phyloP scores from a whole-genome alignment of 139 green algal species.

The Chlamydomonas sp. region DNA sequence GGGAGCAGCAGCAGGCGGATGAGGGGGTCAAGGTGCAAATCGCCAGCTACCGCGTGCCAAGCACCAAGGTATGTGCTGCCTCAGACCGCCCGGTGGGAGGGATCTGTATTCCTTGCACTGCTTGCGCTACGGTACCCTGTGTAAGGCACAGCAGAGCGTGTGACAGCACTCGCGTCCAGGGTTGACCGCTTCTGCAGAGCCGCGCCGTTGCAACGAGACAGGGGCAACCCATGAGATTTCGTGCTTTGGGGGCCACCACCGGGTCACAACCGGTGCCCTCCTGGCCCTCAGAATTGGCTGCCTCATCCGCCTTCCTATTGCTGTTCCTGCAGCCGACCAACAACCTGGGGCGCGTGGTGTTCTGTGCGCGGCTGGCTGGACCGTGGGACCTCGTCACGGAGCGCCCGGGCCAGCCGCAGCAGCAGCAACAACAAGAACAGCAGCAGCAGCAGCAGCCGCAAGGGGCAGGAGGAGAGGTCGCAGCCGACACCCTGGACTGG shows the following conservation, averaged over 20 bases:
- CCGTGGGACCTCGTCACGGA: neutral
- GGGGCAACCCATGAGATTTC: too few species aligned
- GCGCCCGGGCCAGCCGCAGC: neutral
- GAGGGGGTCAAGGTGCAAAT: neutral
- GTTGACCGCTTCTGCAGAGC: too few species aligned
- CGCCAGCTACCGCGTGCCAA: conserved; percentile 13
- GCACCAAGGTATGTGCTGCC: neutral
- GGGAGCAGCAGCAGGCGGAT: neutral
- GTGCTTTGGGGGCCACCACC: too few species aligned
- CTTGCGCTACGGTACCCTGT: too few species aligned
- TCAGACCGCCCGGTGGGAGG: too few species aligned
- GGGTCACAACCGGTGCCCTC: too few species aligned
- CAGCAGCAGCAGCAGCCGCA: neutral
- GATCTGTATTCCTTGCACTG: too few species aligned
- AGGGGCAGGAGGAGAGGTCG: neutral
- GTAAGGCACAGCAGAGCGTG: too few species aligned
- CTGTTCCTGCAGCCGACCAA: neutral
- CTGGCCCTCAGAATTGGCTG: too few species aligned
- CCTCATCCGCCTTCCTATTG: too few species aligned
- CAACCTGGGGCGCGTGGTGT: conserved; percentile 24
- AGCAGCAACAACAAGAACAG: neutral
- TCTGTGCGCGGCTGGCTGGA: neutral
- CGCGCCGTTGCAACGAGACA: too few species aligned
- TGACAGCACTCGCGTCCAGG: too few species aligned
- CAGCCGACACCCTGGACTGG: neutral